These are phyloP conservation scores for Aspergillus baeticus DNA, from an alignment of 495 filamentous ascomycete genomes.

Conservation along the genomic window DNA sequence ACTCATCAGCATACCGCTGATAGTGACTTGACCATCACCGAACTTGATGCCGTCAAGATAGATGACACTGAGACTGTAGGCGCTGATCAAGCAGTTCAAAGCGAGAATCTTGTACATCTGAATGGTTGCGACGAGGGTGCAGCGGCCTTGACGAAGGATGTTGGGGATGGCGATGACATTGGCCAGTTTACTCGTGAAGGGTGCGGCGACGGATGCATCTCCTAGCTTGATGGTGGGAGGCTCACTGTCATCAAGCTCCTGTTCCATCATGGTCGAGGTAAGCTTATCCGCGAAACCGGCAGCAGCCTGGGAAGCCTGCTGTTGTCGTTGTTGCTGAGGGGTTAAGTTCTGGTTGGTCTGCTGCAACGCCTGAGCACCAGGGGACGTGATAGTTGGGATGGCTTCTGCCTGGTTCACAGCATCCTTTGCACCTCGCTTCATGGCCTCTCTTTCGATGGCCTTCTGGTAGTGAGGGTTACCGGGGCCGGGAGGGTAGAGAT, in stretches of 20 bases:
- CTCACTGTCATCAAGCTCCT: constrained; percentile 83
- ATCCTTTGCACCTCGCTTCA: constrained; percentile 62
- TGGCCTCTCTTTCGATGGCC: constrained; percentile 79
- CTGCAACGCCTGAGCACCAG: constrained; percentile 67
- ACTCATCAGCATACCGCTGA: constrained; percentile 99
- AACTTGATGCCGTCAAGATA: constrained; percentile 99
- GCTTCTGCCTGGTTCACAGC: constrained; percentile 46
- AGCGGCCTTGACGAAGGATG: constrained; percentile 96
- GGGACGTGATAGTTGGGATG: constrained; percentile 67
- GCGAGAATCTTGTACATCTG: constrained; percentile 99
- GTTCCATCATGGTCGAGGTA: constrained; percentile 84
- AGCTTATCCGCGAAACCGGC: constrained; percentile 83
- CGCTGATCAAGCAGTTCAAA: constrained; percentile 96
- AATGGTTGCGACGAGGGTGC: constrained; percentile 95
- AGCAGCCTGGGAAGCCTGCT: constrained; percentile 66
- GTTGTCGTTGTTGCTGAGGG: constrained; percentile 59
- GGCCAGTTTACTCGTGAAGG: constrained; percentile 95
- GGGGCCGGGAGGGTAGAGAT: constrained; percentile 90
- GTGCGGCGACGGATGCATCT: constrained; percentile 94
- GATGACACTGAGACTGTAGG: constrained; percentile 93
- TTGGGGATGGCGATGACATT: constrained; percentile 98
- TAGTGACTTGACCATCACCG: constrained; percentile 96
- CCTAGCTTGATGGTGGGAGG: constrained; percentile 96
- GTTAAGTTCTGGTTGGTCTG: constrained; percentile 48
- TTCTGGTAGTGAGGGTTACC: constrained; percentile 94